These are phyloP conservation scores for Staphylotrichum longicolle DNA, from an alignment of 495 filamentous ascomycete species.

Conservation along the genomic window DNA sequence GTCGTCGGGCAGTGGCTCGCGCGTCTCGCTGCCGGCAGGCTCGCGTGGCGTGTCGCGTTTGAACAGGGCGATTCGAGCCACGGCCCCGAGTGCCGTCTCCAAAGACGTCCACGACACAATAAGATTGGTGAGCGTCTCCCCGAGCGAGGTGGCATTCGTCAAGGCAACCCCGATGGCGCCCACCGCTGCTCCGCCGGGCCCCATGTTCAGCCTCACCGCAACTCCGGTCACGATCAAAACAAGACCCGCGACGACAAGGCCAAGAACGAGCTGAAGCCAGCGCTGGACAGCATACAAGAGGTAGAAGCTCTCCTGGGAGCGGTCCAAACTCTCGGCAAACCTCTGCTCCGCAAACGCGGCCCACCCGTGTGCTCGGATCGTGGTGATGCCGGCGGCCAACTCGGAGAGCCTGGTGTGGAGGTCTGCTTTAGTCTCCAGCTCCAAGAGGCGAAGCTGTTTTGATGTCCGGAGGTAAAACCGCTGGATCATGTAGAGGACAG, in stretches of 20 bases:
- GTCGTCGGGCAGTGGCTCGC: no score
- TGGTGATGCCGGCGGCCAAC: conserved; percentile 37
- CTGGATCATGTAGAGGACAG: conserved; percentile 41
- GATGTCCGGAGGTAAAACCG: conserved; percentile 49
- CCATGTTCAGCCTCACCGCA: conserved; percentile 16
- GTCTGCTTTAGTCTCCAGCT: conserved; percentile 51
- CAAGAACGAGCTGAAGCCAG: conserved; percentile 42
- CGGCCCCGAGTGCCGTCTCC: conserved; percentile 48
- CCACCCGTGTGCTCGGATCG: conserved; percentile 43
- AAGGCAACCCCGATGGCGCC: conserved; percentile 21
- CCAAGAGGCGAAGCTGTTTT: conserved; percentile 50
- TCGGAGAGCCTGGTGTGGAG: conserved; percentile 43
- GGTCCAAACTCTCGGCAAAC: conserved; percentile 26
- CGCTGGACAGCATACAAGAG: conserved; percentile 41
- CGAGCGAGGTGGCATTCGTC: conserved; percentile 8
- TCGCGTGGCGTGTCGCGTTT: conserved; percentile 31
- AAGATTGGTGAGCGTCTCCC: conserved; percentile 31
- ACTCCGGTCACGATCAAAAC: conserved; percentile 34
- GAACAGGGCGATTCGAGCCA: conserved; percentile 43
- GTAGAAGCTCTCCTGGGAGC: conserved; percentile 42
- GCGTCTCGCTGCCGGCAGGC: not conserved
- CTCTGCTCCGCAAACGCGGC: conserved; percentile 5
- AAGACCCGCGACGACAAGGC: conserved; percentile 36
- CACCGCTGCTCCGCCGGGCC: not conserved
- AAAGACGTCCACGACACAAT: conserved; percentile 41